Conservation (phyloP, 129 eudicot genomes). For the Flaveria brownii region DNA sequence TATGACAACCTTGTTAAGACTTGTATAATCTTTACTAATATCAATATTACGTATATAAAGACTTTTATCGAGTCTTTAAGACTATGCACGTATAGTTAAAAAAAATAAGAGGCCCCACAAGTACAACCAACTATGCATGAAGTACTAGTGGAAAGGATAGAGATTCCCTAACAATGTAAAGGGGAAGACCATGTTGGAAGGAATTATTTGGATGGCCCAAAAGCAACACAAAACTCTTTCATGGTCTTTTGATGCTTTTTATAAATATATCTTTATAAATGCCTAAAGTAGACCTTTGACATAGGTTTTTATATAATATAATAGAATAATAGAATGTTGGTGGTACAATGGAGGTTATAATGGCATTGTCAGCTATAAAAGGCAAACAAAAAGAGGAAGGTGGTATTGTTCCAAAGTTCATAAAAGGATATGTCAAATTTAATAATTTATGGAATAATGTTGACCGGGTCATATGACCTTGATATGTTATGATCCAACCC, state of each 20-base stretch:
- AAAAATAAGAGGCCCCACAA: background rate
- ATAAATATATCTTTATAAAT: constrained; percentile 20
- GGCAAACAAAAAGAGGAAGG: background rate
- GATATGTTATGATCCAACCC: too few species aligned
- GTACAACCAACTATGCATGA: constrained; percentile 9
- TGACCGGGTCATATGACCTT: background rate
- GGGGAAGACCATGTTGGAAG: constrained; percentile 19
- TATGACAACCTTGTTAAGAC: too few species aligned
- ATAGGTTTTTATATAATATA: background rate
- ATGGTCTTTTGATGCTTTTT: constrained; percentile 27
- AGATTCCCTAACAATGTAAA: constrained; percentile 20
- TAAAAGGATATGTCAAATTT: background rate
- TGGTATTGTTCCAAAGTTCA: background rate
- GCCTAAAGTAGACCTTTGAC: constrained; percentile 23
- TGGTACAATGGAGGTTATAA: constrained; percentile 32
- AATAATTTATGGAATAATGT: background rate
- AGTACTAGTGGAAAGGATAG: constrained; percentile 9
- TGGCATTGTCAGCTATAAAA: constrained; percentile 19
- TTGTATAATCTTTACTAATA: background rate
- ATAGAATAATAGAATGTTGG: constrained; percentile 20
- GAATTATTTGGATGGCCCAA: constrained; percentile 35
- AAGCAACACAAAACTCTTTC: constrained; percentile 11
- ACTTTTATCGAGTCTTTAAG: background rate
- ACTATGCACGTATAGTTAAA: background rate
- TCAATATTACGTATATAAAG: background rate